These are phyloP conservation scores for Collybia sp. DNA, from an alignment of 768 basidiomycete genomes.

Conservation along the genomic window DNA sequence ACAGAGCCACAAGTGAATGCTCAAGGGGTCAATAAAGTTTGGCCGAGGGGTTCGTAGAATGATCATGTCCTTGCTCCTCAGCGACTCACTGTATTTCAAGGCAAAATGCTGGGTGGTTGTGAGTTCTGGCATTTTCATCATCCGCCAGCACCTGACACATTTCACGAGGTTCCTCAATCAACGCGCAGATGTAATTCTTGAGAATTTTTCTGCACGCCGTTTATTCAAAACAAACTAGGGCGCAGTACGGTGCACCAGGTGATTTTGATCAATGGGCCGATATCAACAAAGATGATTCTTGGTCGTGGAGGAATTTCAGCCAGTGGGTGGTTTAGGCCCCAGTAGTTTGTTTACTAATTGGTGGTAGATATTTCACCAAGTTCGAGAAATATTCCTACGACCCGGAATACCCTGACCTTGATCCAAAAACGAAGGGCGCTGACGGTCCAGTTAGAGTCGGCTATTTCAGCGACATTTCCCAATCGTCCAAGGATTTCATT, in stretches of 20 bases:
- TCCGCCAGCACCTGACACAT: no score
- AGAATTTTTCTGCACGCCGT: neutral
- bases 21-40: conserved; percentile 42
- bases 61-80: neutral
- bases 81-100: conserved; percentile 23
- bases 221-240: conserved; percentile 25
- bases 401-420: conserved; percentile 40
- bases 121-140: conserved; percentile 15
- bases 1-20: conserved; percentile 55
- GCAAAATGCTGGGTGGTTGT: conserved; percentile 73
- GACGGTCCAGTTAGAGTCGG: conserved; percentile 52
- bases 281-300: conserved; percentile 47
- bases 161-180: conserved; percentile 52
- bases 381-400: conserved; percentile 55
- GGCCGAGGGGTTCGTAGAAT: conserved; percentile 54
- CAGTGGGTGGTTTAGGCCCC: conserved; percentile 23
- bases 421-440: conserved; percentile 37
- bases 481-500: conserved; percentile 40
- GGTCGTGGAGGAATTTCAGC: conserved; percentile 53
- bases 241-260: conserved; percentile 60
- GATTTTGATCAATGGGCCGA: conserved; percentile 67
- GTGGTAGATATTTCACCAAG: conserved; percentile 52
- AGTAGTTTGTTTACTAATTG: no score
- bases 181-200: conserved; percentile 42
- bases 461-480: conserved; percentile 37